Conservation (phyloP, 768 basidiomycete genomes). For the Trametopsis cervina region DNA sequence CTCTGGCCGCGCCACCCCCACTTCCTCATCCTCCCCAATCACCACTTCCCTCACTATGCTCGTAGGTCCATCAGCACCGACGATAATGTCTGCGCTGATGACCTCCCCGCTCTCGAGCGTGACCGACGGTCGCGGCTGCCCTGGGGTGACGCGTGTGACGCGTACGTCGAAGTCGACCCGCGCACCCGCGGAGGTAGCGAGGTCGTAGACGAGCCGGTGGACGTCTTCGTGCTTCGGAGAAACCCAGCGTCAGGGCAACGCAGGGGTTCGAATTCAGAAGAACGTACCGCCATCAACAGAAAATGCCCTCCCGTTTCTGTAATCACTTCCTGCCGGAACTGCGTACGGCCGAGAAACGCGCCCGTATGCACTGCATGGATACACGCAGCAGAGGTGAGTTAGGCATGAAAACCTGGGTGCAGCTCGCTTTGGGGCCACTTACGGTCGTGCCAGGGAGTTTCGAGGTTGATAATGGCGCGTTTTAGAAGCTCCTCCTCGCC, state of each 20-base stretch:
- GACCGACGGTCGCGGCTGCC: slow-evolving; percentile 5
- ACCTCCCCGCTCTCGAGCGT: slow-evolving; percentile 34
- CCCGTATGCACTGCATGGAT: slow-evolving; percentile 33
- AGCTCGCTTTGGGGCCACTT: slow-evolving; percentile 13
- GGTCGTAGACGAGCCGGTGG: slow-evolving; percentile 36
- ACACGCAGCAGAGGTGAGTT: background rate
- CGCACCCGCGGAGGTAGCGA: slow-evolving; percentile 42
- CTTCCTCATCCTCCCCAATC: slow-evolving; percentile 15
- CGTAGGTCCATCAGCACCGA: slow-evolving; percentile 52
- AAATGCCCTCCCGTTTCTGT: slow-evolving; percentile 41
- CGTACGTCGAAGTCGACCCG: slow-evolving; percentile 25
- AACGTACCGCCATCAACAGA: slow-evolving; percentile 39
- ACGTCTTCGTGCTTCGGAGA: slow-evolving; percentile 45
- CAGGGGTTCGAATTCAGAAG: background rate
- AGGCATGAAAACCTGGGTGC: no score
- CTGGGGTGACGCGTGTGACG: slow-evolving; percentile 1
- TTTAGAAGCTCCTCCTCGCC: slow-evolving; percentile 35
- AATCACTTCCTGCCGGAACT: slow-evolving; percentile 41
- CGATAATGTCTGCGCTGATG: slow-evolving; percentile 45
- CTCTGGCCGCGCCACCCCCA: slow-evolving; percentile 19
- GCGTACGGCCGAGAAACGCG: slow-evolving; percentile 36
- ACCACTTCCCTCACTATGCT: slow-evolving; percentile 34
- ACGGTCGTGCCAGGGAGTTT: slow-evolving; percentile 27
- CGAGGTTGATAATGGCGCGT: slow-evolving; percentile 27
- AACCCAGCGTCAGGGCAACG: no score